Evolutionary conservation across 1,139 yeast species (phyloP).

Genomic region (Suhomyces kunorum): DNA sequence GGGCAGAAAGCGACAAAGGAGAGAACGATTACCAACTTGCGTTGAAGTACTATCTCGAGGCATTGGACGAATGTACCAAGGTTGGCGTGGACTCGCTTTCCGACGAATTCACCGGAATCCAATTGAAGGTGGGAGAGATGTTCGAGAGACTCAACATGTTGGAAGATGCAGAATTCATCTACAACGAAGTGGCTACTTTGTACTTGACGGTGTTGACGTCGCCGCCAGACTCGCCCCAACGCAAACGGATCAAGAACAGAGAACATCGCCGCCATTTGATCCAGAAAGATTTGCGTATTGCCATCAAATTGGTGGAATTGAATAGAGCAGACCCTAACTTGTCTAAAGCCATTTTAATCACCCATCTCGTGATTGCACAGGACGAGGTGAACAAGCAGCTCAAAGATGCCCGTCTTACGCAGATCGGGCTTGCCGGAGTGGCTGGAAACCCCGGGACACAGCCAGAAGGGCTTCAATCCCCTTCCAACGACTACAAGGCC

Average conservation of each 20-base stretch:
- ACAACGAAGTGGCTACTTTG: slow-evolving; percentile 65
- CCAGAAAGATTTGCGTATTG: slow-evolving; percentile 70
- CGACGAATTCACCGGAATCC: slow-evolving; percentile 82
- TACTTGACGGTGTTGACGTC: slow-evolving; percentile 60
- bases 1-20: slow-evolving; percentile 81
- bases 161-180: slow-evolving; percentile 64
- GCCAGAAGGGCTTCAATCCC: neutral
- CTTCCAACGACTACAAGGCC: slow-evolving; percentile 7
- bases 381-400: slow-evolving; percentile 43
- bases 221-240: slow-evolving; percentile 24
- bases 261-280: slow-evolving; percentile 57
- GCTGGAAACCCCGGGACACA: neutral
- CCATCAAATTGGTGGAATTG: slow-evolving; percentile 64
- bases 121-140: slow-evolving; percentile 84
- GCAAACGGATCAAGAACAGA: slow-evolving; percentile 24
- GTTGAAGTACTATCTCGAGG: slow-evolving; percentile 57
- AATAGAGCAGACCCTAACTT: slow-evolving; percentile 52
- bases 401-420: slow-evolving; percentile 9
- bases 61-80: slow-evolving; percentile 45
- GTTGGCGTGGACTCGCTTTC: slow-evolving; percentile 53
- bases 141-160: slow-evolving; percentile 63
- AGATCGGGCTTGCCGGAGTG: slow-evolving; percentile 4
- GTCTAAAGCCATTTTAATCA: slow-evolving; percentile 59
- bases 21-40: slow-evolving; percentile 65
- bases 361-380: slow-evolving; percentile 68